Percentiles rank a stretch among this genome's conserved stretches.
phyloP scores from a whole-genome alignment of 2,329 filamentous ascomycete species.

The Triangularia setosa region DNA sequence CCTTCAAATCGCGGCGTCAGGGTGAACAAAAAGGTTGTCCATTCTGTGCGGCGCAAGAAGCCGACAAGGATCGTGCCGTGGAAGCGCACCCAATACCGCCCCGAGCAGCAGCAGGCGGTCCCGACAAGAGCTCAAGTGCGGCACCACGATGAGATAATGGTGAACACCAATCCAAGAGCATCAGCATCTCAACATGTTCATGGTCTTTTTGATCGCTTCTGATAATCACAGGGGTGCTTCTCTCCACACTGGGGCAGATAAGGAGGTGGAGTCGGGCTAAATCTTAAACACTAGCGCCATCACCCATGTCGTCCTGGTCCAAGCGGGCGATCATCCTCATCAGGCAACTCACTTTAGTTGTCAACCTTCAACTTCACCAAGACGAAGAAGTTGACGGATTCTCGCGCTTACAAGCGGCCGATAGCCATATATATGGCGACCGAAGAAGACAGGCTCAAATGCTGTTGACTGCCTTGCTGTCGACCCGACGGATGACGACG shows the following conservation, averaged over 20 bases:
- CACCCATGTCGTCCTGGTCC: slow-evolving; percentile 21
- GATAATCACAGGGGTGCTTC: neutral
- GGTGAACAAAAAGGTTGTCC: neutral
- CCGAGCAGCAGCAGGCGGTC: neutral
- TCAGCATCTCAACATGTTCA: neutral
- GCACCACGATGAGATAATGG: neutral
- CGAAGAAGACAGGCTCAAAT: neutral
- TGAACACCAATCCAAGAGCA: too few relatives aligned
- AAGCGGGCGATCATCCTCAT: neutral
- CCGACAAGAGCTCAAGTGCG: neutral
- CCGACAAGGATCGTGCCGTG: neutral
- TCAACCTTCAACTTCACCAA: neutral
- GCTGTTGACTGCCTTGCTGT: neutral
- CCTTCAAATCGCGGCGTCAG: neutral
- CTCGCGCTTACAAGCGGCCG: neutral
- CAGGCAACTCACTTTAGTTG: neutral
- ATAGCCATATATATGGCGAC: neutral
- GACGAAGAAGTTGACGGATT: neutral
- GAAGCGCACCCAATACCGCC: neutral
- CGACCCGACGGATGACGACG: neutral
- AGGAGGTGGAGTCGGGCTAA: slow-evolving; percentile 12
- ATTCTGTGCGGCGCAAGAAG: neutral
- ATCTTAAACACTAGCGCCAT: slow-evolving; percentile 38
- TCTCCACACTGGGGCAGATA: slow-evolving; percentile 5
- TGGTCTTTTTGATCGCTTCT: neutral